These are phyloP conservation scores for Rhizopogon rudus DNA, from an alignment of 768 basidiomycete genomes.

Conservation along the genomic window DNA sequence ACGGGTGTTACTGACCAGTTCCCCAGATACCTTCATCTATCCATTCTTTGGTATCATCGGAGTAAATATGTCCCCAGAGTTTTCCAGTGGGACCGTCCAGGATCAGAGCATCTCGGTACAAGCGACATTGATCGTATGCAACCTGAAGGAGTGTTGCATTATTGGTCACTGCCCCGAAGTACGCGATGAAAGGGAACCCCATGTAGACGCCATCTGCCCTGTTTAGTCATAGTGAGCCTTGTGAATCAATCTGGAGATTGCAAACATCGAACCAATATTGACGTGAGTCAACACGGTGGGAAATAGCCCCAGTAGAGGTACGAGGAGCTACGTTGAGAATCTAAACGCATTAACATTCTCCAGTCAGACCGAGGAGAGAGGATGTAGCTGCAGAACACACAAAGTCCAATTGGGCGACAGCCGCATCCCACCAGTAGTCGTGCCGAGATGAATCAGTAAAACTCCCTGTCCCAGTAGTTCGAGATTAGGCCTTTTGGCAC, in stretches of 20 bases:
- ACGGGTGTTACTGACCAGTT: slow-evolving; percentile 22
- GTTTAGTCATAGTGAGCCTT: not conserved
- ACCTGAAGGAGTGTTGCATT: slow-evolving; percentile 35
- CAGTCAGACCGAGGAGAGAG: not conserved
- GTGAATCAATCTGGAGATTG: no score
- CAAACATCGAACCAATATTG: slow-evolving; percentile 25
- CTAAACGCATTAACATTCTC: slow-evolving; percentile 1
- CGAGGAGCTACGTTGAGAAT: slow-evolving; percentile 22
- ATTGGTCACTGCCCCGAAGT: slow-evolving; percentile 29
- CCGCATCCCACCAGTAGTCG: slow-evolving; percentile 16
- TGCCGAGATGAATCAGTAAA: slow-evolving; percentile 11
- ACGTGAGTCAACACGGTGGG: slow-evolving; percentile 28
- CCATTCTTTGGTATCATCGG: slow-evolving; percentile 7
- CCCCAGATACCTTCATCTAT: slow-evolving; percentile 27
- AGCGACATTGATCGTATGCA: slow-evolving; percentile 35
- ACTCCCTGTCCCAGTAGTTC: slow-evolving; percentile 1
- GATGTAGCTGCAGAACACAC: slow-evolving; percentile 3
- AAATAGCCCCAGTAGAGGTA: slow-evolving; percentile 35
- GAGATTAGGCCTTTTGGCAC: not conserved
- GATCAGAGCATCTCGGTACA: slow-evolving; percentile 33
- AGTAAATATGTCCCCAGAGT: slow-evolving; percentile 34
- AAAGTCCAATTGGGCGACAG: slow-evolving; percentile 17
- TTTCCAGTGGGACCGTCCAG: slow-evolving; percentile 23
- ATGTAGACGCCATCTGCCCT: slow-evolving; percentile 37
- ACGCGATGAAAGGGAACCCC: slow-evolving; percentile 41